Conservation (phyloP, 495 filamentous ascomycete genomes). For the Aspergillus asperescens region DNA sequence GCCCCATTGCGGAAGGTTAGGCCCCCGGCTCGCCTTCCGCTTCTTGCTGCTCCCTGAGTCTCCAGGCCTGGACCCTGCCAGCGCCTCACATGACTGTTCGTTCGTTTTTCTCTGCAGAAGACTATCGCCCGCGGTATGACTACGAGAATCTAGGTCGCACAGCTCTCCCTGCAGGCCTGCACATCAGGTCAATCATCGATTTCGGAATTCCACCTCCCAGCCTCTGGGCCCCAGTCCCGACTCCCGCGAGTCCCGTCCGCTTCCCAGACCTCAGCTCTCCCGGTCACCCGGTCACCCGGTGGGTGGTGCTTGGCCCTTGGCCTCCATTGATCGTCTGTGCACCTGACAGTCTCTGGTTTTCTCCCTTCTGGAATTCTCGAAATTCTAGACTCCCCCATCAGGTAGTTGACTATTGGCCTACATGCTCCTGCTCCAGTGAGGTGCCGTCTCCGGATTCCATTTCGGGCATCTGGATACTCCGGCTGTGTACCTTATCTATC, state of each 20-base stretch:
- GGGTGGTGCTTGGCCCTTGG: background rate
- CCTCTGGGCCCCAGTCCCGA: too few species aligned
- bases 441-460: background rate
- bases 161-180: background rate
- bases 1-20: conserved; percentile 10
- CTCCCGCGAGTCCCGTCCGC: too few species aligned
- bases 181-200: background rate
- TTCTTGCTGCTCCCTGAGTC: background rate
- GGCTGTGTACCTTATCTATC: too few species aligned
- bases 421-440: background rate
- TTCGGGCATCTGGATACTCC: too few species aligned
- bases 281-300: conserved; percentile 3
- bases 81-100: conserved; percentile 1
- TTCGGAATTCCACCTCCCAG: background rate
- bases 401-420: too few species aligned
- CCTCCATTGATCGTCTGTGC: conserved; percentile 31
- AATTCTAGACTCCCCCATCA: too few species aligned
- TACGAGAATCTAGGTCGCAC: too few species aligned
- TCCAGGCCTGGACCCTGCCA: background rate
- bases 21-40: background rate
- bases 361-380: conserved; percentile 12
- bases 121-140: background rate
- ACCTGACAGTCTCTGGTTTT: conserved; percentile 41
- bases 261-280: background rate
- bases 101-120: conserved; percentile 1